Base-by-base conservation (phyloP, 202 grass and related monocot genomes). In the Dendrocalamus latiflorus region DNA sequence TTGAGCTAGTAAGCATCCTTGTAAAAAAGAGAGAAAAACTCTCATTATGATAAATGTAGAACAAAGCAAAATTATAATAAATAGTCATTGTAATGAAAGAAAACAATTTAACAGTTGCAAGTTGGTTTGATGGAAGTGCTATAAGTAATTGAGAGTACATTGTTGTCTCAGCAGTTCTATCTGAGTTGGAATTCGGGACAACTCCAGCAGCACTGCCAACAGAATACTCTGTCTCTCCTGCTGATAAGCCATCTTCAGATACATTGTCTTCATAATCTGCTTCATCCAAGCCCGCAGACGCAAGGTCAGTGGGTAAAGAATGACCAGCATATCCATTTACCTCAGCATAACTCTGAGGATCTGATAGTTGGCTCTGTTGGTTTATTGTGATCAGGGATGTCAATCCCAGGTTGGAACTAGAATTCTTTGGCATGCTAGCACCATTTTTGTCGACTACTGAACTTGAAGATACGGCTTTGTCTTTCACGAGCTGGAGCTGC, bases 401-500 rank as follows among this genome's bases (percentile, higher is more conserved):
- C 28, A 43, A 70, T 48, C 67, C 14, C 25, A 50, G 28, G 20
- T 25, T 37, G 57, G 79, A 72, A 71, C 11, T 63, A 50, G 83
- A 87, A 47, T 87, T 76, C 66, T 70, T 87, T 36, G 78, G 72
- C 60, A 86, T 51, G 37, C 74, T 44, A 48, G 18, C 41, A 42
- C 84, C 84, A 84, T 86, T 71, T 80, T 60, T 88, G 11, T 90
- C 87, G 34, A 24, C 42, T 4, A 16, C 39, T 57, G 70, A 76
- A 84, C 65, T 79, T 71, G 69, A 30, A 9, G 30, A 70, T 84
- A 81, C 86, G 17, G 47, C 64, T 89, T 89, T 91, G 16, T 91
- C 90, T 86, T 87, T 91, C 54, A 86, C 45, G 56, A 85, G 73
- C 33, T 90, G 96, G 57, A 99, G 81, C 79, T 95, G 96, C 77